phyloP scores from a whole-genome alignment of 164 flowering plant species.

The Vitis vinifera region ASM3070453v1 NC_081815.1:3055001-3055500 shows the following conservation, averaged over 20 bases:
- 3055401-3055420: not conserved
- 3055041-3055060: not conserved
- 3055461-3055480: not conserved
- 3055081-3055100: conserved; percentile 41
- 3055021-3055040: not conserved
- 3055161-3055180: conserved; percentile 57
- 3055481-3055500: not conserved
- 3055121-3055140: conserved; percentile 5
- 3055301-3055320: no score
- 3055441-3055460: not conserved
- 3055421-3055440: not conserved
- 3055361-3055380: not conserved
- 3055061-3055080: conserved; percentile 61
- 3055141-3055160: conserved; percentile 15
- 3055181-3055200: conserved; percentile 33
- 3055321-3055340: no score
- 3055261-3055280: not conserved
- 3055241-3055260: conserved; percentile 48
- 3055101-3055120: conserved; percentile 32
- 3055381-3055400: not conserved
- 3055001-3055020: not conserved
- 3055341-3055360: not conserved
- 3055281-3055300: no score
- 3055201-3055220: conserved; percentile 40
- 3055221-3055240: conserved; percentile 25